Evolutionary conservation across 2,329 filamentous ascomycete species (phyloP).

Genomic region (Cercospora brassicicola): DNA sequence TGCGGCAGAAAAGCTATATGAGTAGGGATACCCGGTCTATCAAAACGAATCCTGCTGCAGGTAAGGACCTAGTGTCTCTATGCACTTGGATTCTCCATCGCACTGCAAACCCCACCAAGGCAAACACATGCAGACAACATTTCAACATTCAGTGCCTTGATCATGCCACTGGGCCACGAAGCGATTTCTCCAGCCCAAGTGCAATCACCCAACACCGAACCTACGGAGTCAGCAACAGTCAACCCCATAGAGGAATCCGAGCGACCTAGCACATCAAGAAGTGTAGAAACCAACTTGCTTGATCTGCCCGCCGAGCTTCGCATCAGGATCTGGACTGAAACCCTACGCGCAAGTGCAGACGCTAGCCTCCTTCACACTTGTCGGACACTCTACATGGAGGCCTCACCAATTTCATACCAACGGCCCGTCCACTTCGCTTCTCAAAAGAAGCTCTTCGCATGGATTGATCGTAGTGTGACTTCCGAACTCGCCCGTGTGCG

Average conservation of each 20-base stretch:
- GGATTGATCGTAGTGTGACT: constrained; percentile 28
- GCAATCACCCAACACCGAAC: background rate
- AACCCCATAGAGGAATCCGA: background rate
- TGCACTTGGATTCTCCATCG: background rate
- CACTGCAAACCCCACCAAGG: background rate
- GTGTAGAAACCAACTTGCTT: constrained; percentile 1
- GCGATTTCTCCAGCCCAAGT: background rate
- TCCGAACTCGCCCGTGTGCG: constrained; percentile 30
- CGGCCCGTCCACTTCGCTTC: constrained; percentile 30
- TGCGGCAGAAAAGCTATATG: constrained; percentile 7
- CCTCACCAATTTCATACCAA: constrained; percentile 26
- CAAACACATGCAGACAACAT: background rate
- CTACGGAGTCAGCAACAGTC: background rate
- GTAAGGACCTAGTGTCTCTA: background rate
- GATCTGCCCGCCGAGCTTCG: constrained; percentile 24
- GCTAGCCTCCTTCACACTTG: constrained; percentile 24
- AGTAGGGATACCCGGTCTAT: constrained; percentile 13
- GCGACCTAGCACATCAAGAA: background rate
- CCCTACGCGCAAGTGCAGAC: background rate
- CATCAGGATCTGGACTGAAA: constrained; percentile 12
- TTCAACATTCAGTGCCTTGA: background rate
- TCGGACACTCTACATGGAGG: constrained; percentile 30
- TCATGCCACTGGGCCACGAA: background rate
- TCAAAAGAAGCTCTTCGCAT: constrained; percentile 32
- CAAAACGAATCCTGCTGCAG: background rate